Base-by-base conservation (phyloP, 345 rosid genomes). In the Syzygium oleosum region DNA sequence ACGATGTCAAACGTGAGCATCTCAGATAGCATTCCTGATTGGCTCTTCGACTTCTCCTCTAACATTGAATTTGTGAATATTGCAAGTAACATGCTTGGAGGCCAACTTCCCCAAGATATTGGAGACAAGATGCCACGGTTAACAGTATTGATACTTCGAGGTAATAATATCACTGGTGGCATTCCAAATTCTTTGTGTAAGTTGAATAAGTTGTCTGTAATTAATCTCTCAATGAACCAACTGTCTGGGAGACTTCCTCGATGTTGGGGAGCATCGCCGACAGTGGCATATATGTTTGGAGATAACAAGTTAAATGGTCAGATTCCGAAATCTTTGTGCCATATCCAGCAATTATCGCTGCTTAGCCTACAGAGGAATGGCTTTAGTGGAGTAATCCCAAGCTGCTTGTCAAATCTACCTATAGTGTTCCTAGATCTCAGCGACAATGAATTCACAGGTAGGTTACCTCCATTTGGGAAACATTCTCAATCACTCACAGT, bases 121-220 rank as follows among this genome's bases (percentile, higher is more conserved):
- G 12, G 25, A n/a, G 41, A 34, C 12, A 85, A 56, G 51, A 29
- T 85, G n/a, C 14, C 77, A 34, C 0, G 0, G 15, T 51, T 9
- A n/a, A 19, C 9, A 59, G 2, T 0, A 19, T 46, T 85, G 80
- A 6, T 16, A 19, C 87, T 85, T 52, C 3, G 3, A 4, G 12
- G 23, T 52, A 85, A 85, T 52, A 68, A 22, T 29, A 49, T 85
- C 46, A 59, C 43, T 3, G 83, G 87, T 11, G 46, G 80, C 52
- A 85, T 85, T 27, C 55, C 43, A 1, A 79, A 9, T 68, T 68
- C 87, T 52, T 0, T 68, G 51, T 27, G 55, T 34, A 85, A n/a
- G 79, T 5, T 46, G 55, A 52, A 31, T 9, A 1, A 29, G 0
- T 3, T 4, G 0, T 8, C 12, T 22, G 17, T n/a, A 10, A 27